Conservation (phyloP, 2,329 filamentous ascomycete species). For the Fusarium coicis region DNA sequence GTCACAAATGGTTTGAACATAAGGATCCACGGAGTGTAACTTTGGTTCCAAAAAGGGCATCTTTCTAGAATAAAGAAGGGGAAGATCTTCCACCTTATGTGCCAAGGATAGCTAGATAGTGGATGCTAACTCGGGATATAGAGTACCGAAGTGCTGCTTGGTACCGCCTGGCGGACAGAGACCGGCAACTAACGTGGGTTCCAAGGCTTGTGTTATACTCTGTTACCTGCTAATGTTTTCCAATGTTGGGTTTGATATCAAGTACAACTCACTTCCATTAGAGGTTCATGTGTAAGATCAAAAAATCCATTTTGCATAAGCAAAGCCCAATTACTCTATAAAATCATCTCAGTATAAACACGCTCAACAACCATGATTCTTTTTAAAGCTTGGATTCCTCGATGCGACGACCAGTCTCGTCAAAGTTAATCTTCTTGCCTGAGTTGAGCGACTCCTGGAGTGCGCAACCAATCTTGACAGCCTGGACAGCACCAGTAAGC, state of each 20-base stretch:
- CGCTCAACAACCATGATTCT: background rate
- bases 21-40: background rate
- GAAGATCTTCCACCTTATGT: background rate
- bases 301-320: background rate
- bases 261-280: background rate
- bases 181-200: background rate
- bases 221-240: too few relatives aligned
- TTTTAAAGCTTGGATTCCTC: slow-evolving; percentile 39
- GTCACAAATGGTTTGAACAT: too few relatives aligned
- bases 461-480: slow-evolving; percentile 70
- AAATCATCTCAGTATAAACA: background rate
- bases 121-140: background rate
- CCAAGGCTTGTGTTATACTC: background rate
- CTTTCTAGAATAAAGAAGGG: background rate
- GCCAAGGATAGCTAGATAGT: background rate
- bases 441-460: slow-evolving; percentile 68
- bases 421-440: slow-evolving; percentile 69
- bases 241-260: background rate
- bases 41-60: background rate
- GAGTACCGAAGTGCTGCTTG: background rate
- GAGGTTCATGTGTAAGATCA: too few relatives aligned
- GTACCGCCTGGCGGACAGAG: background rate
- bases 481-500: slow-evolving; percentile 66
- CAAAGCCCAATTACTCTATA: slow-evolving; percentile 13
- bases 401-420: slow-evolving; percentile 52